Base-by-base conservation (phyloP, 108 stramenopile genomes). In the Pelagomonas calceolata region DNA sequence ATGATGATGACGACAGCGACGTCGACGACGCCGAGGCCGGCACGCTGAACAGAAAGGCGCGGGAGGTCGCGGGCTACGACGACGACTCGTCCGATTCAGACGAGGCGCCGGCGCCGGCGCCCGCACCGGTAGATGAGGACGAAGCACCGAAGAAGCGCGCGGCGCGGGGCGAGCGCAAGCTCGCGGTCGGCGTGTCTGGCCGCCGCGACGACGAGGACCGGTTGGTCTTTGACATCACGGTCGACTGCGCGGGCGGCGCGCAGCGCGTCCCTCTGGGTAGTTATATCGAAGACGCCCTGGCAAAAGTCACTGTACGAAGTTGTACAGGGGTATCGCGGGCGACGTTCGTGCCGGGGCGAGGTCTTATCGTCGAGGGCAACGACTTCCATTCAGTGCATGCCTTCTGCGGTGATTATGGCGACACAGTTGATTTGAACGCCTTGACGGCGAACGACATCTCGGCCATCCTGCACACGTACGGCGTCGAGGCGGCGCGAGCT, bases 401-500 rank as follows among this genome's bases (percentile, higher is more conserved):
- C 44, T 81, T 94, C 10, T 51, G 39, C 0, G 69, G 45, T 33
- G 69, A 32, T 18, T 72, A 67, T 21, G 82, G 85, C 30, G 86
- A 84, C 71, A 72, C 76, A n/a, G 90, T 97, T 12, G 90, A 94
- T 79, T 89, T 94, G 71, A 83, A 88, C 68, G 68, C 78, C 17
- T 74, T 98, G 15, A 68, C 86, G 46, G 92, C 93, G 31, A 99
- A 99, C 76, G 92, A 99, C 75, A 92, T 96, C 67, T 93, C 91
- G 88, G 90, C 81, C 30, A 84, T 96, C 63, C 75, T 90, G 68
- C 85, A 85, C 68, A 81, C 91, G 0, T 99, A 98, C 79, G 98
- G 98, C 70, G 96, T 99, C 12, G 98, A 99, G 73, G 98, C 98
- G 17, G 92, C 93, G 21, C 85, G 98, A 18, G 89, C 79, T 64